A percentile compares a stretch with the other conserved stretches of the same genome.
phyloP scores from a whole-genome alignment of 2,329 filamentous ascomycete genomes.

The Phaeophleospora eucalypticola region DNA sequence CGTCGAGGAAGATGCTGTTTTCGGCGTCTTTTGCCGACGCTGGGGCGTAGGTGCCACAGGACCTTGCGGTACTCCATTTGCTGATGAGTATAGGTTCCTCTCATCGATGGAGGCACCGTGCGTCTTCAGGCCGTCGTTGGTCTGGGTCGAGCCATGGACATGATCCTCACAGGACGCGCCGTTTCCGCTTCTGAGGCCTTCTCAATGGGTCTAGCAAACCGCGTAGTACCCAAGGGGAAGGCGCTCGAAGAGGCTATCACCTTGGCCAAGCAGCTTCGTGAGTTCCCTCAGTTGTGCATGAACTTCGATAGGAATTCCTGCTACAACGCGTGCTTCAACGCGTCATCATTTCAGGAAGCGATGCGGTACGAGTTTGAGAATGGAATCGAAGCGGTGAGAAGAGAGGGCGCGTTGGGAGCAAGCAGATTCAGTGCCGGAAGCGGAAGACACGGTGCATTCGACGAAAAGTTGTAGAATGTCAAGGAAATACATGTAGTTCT shows the following conservation, averaged over 20 bases:
- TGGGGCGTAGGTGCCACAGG: conserved; percentile 40
- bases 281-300: conserved; percentile 52
- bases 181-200: conserved; percentile 50
- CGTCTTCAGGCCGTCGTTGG: conserved; percentile 51
- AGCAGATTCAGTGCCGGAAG: conserved; percentile 38
- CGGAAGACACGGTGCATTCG: conserved; percentile 38
- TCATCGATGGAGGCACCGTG: conserved; percentile 53
- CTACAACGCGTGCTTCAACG: conserved; percentile 50
- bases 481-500: not conserved
- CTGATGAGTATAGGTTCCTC: conserved; percentile 27
- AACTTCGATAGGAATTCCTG: conserved; percentile 47
- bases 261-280: conserved; percentile 45
- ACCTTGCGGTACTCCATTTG: not conserved
- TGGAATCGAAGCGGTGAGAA: conserved; percentile 40
- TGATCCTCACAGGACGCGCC: conserved; percentile 53
- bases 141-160: conserved; percentile 51
- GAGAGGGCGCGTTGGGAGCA: conserved; percentile 43
- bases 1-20: conserved; percentile 50
- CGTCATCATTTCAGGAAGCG: conserved; percentile 49
- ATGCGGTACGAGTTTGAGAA: conserved; percentile 46
- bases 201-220: conserved; percentile 50
- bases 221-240: conserved; percentile 50
- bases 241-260: conserved; percentile 47
- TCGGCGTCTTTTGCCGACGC: conserved; percentile 55
- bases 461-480: conserved; percentile 10